phyloP scores from a whole-genome alignment of 768 basidiomycete genomes.

The Amanita jacksonii region DNA sequence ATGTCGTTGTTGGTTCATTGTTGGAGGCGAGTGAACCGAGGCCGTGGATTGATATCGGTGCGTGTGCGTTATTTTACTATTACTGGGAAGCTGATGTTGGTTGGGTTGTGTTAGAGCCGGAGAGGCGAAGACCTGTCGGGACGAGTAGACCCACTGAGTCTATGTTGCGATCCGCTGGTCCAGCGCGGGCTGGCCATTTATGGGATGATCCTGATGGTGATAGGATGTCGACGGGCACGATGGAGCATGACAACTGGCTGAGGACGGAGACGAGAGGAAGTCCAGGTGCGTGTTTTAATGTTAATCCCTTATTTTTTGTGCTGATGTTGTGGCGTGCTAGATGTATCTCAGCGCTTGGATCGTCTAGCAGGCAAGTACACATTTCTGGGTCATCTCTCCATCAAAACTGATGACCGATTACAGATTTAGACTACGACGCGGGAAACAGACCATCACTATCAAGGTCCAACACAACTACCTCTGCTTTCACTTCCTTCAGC shows the following conservation, averaged over 20 bases:
- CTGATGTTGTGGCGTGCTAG: neutral
- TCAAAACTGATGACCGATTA: neutral
- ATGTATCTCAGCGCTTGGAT: slow-evolving; percentile 4
- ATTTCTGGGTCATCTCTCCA: no score
- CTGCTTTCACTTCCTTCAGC: neutral
- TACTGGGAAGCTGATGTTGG: neutral
- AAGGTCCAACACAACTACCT: slow-evolving; percentile 5
- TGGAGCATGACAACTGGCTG: neutral
- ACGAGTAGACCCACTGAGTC: neutral
- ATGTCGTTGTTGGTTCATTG: neutral
- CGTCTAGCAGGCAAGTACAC: slow-evolving; percentile 2
- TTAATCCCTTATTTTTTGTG: neutral
- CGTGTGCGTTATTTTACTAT: neutral
- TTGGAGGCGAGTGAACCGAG: neutral
- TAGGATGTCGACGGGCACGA: neutral
- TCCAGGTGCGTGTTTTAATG: slow-evolving; percentile 1
- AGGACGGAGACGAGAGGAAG: neutral
- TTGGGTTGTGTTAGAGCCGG: neutral
- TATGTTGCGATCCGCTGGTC: neutral
- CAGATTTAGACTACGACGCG: neutral
- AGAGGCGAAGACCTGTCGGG: neutral
- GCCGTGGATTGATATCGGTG: slow-evolving; percentile 5
- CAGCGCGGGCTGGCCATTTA: neutral
- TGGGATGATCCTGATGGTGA: slow-evolving; percentile 7
- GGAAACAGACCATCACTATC: neutral